Base-by-base conservation (phyloP, 169 alveolate genomes). In the Cryptosporidium ubiquitum region DNA sequence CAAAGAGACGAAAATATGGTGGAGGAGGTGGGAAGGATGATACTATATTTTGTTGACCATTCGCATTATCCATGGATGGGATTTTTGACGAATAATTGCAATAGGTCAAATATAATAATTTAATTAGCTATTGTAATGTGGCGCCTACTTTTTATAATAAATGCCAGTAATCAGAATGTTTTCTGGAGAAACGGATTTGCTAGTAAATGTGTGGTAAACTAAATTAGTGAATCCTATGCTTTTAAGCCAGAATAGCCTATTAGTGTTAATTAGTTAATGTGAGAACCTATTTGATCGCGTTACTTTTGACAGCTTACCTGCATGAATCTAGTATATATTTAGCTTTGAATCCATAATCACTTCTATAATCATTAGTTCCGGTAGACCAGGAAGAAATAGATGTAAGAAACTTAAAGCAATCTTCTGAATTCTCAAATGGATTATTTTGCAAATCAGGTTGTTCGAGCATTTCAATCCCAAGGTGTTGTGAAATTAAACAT, bases 11-110 rank as follows among this genome's bases (percentile, higher is more conserved):
- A 35, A 58, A 79, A 68, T 79, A 79, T n/a, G 89, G 89, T 37
- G 89, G 89, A 16, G 89, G 89, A 18, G 89, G 89, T 61, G 89
- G 89, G 20, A 79, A 79, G 7, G 89, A 35, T 14, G 79, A 79
- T 18, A 57, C 89, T 20, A 79, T 29, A 49, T 51, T 52, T 33
- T 71, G 85, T 20, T 52, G 35, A n/a, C 35, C 29, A 71, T 47
- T 71, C 31, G 47, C 69, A 49, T 10, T 35, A 47, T 37, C 40
- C 74, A 60, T 58, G 12, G 66, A 26, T 49, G 49, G 47, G 42
- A 31, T n/a, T 55, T 55, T 55, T 55, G 29, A 26, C 66, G n/a
- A 55, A 55, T 23, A 20, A 55, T 55, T 55, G 35, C 66, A 7
- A 55, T 47, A 14, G 55, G 55, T 47, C 5, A 55, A 55, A 55